These are phyloP conservation scores for Kwoniella botswanensis DNA, from an alignment of 768 basidiomycete genomes.

Conservation along the genomic window DNA sequence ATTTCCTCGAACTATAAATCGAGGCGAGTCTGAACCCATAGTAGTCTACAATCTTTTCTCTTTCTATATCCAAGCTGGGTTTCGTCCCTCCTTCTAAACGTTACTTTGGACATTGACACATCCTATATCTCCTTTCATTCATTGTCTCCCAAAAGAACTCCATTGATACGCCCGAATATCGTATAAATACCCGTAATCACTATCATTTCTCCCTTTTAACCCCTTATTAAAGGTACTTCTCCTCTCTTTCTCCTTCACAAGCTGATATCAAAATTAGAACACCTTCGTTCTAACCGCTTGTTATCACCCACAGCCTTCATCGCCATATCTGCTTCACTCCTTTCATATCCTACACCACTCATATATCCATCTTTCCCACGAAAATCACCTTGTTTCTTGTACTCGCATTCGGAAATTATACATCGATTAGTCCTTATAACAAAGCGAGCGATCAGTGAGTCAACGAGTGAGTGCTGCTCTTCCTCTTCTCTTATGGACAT, in stretches of 20 bases:
- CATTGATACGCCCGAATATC: neutral
- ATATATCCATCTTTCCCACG: neutral
- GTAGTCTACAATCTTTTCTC: neutral
- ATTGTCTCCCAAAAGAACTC: neutral
- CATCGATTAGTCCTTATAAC: neutral
- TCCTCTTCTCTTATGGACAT: neutral
- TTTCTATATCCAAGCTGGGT: neutral
- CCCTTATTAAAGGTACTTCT: neutral
- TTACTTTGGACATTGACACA: neutral
- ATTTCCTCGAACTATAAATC: neutral
- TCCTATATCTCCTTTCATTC: neutral
- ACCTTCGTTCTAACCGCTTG: neutral
- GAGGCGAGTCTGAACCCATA: too few relatives aligned
- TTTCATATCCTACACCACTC: constrained; percentile 6
- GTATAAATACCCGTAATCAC: neutral
- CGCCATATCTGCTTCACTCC: neutral
- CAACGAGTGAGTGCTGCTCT: neutral
- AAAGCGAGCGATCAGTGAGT: neutral
- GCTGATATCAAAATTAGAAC: neutral
- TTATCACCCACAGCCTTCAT: neutral
- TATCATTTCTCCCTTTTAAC: neutral
- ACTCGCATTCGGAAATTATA: neutral
- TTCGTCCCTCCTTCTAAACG: too few relatives aligned
- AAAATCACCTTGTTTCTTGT: neutral
- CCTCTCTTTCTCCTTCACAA: neutral